phyloP scores from a whole-genome alignment of 495 filamentous ascomycete genomes.

The Annulohypoxylon bovei region DNA sequence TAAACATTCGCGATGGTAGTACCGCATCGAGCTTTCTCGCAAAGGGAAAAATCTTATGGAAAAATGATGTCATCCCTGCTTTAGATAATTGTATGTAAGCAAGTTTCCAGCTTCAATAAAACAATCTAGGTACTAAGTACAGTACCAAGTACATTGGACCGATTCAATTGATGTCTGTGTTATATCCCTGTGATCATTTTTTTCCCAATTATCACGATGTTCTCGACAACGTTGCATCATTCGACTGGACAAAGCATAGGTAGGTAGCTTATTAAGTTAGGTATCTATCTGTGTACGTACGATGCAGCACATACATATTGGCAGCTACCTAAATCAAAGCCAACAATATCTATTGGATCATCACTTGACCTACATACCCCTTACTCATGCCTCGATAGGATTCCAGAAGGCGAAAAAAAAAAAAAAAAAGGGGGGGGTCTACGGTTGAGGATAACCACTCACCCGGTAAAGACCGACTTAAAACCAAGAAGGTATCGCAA shows the following conservation, averaged over 20 bases:
- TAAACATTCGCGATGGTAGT: neutral
- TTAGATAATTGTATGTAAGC: slow-evolving; percentile 16
- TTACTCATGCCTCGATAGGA: slow-evolving; percentile 3
- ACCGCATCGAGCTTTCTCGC: slow-evolving; percentile 18
- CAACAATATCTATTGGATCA: neutral
- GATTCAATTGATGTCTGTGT: neutral
- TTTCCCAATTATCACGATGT: slow-evolving; percentile 3
- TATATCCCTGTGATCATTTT: neutral
- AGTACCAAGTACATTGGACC: no score
- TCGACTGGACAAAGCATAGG: slow-evolving; percentile 6
- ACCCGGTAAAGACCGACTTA: slow-evolving; percentile 17
- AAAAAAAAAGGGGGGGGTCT: no score
- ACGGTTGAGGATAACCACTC: slow-evolving; percentile 21
- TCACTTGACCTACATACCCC: neutral
- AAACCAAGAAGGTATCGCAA: slow-evolving; percentile 1
- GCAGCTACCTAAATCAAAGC: neutral
- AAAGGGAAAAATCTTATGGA: slow-evolving; percentile 3
- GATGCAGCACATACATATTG: neutral
- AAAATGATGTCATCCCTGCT: slow-evolving; percentile 22
- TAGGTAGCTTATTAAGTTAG: slow-evolving; percentile 2
- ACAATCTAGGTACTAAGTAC: neutral
- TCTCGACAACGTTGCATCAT: slow-evolving; percentile 27
- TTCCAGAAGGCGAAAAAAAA: neutral
- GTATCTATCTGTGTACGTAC: neutral
- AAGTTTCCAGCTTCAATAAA: no score